Percentiles rank a stretch among this genome's conserved stretches.
Evolutionary conservation across 2,329 filamentous ascomycete genomes (phyloP).

Genomic region (Cordyceps farinosa): DNA sequence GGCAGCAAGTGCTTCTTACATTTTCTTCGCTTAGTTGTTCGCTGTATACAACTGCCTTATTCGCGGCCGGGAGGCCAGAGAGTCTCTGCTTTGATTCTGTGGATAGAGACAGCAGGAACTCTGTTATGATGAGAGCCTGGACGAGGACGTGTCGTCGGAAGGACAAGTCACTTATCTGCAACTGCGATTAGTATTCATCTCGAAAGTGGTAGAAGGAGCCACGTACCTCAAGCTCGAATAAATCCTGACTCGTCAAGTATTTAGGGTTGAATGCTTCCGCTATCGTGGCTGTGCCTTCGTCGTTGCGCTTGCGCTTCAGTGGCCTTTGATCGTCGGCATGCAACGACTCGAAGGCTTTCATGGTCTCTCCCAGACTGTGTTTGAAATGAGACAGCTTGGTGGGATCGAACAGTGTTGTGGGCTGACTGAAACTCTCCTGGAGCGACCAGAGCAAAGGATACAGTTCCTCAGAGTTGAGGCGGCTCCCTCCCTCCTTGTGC

Average conservation of each 20-base stretch:
- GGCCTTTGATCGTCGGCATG: constrained; percentile 46
- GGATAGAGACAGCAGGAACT: constrained; percentile 91
- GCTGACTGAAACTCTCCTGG: constrained; percentile 88
- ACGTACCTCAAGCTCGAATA: constrained; percentile 87
- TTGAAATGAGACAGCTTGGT: constrained; percentile 77
- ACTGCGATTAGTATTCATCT: constrained; percentile 24
- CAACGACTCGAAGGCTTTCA: constrained; percentile 47
- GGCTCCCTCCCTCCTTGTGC: constrained; percentile 47
- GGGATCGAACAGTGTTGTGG: constrained; percentile 73
- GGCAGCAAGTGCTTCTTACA: constrained; percentile 41
- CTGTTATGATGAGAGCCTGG: constrained; percentile 88
- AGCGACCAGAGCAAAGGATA: constrained; percentile 95
- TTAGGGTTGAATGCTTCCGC: constrained; percentile 77
- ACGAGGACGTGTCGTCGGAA: constrained; percentile 94
- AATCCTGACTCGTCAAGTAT: constrained; percentile 92
- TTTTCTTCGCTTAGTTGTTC: constrained; percentile 80
- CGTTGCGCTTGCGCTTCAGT: constrained; percentile 66
- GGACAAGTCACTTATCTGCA: constrained; percentile 82
- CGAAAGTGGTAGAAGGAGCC: too few relatives aligned
- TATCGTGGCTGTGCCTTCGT: constrained; percentile 51
- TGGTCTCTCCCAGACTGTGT: constrained; percentile 65
- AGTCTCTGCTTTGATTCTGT: constrained; percentile 77
- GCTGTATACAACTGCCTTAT: constrained; percentile 83
- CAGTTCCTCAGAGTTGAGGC: constrained; percentile 64
- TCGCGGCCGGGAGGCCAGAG: constrained; percentile 60